These are phyloP conservation scores for Penicillium sp. DNA, from an alignment of 2,329 filamentous ascomycete genomes.

Conservation along the genomic window DNA sequence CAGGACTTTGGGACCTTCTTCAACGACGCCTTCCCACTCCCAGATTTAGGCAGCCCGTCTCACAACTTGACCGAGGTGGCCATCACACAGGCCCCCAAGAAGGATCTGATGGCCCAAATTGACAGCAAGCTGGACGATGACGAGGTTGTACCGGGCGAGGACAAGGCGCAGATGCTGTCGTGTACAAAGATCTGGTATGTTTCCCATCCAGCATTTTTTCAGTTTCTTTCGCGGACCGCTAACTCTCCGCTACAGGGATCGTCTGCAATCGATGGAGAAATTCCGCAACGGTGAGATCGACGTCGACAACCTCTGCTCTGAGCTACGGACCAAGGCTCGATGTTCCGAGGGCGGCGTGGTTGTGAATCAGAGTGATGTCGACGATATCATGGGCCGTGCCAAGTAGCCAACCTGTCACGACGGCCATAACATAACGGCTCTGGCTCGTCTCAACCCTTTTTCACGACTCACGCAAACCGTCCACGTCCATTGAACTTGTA, in stretches of 20 bases:
- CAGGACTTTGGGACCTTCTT: constrained; percentile 67
- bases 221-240: constrained; percentile 30
- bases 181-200: constrained; percentile 93
- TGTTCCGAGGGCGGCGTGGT: constrained; percentile 86
- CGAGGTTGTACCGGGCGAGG: constrained; percentile 61
- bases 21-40: constrained; percentile 71
- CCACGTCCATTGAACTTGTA: constrained; percentile 14
- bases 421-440: background rate
- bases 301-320: constrained; percentile 84
- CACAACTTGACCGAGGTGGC: constrained; percentile 51
- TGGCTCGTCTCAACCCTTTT: background rate
- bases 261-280: constrained; percentile 77
- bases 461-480: constrained; percentile 21
- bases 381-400: constrained; percentile 60
- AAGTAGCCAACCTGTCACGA: constrained; percentile 17
- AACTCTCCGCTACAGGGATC: constrained; percentile 65
- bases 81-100: constrained; percentile 48
- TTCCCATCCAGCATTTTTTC: background rate
- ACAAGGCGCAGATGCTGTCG: constrained; percentile 63
- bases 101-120: constrained; percentile 71
- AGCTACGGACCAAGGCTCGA: constrained; percentile 91
- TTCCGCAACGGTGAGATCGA: constrained; percentile 90
- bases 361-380: constrained; percentile 83
- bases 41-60: constrained; percentile 75
- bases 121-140: constrained; percentile 60